Evolutionary conservation across 106 monocot species (phyloP).

Genomic region (Acanthochlamys bracteata): DNA sequence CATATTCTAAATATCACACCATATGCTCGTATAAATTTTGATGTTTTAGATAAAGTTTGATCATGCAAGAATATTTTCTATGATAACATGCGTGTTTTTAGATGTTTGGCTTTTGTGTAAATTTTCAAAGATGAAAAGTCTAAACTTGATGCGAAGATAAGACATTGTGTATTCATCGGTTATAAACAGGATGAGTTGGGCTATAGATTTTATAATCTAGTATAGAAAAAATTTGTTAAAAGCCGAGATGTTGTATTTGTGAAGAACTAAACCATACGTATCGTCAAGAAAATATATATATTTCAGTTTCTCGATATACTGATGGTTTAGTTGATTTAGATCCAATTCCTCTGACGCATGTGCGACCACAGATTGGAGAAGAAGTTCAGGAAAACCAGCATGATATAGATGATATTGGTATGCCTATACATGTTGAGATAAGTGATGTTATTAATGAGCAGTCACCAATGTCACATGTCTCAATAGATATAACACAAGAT

Average conservation of each 20-base stretch:
- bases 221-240: neutral
- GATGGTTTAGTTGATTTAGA: too few relatives aligned
- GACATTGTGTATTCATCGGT: neutral
- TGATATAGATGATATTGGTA: neutral
- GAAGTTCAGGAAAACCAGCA: too few relatives aligned
- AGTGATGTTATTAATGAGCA: neutral
- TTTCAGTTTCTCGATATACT: too few relatives aligned
- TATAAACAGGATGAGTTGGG: constrained; percentile 5
- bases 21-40: neutral
- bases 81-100: neutral
- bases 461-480: too few relatives aligned
- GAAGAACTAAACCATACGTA: neutral
- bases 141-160: neutral
- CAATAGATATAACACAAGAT: neutral
- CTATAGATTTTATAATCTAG: neutral
- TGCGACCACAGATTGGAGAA: too few relatives aligned
- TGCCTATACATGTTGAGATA: neutral
- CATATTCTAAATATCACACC: constrained; percentile 2
- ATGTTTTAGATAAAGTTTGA: constrained; percentile 3
- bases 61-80: neutral
- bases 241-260: constrained; percentile 6
- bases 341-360: neutral
- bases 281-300: neutral
- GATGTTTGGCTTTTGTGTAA: neutral
- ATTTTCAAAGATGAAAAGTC: neutral